These are phyloP conservation scores for Laguncularia racemosa DNA, from an alignment of 345 rosid species.

Conservation along the genomic window DNA sequence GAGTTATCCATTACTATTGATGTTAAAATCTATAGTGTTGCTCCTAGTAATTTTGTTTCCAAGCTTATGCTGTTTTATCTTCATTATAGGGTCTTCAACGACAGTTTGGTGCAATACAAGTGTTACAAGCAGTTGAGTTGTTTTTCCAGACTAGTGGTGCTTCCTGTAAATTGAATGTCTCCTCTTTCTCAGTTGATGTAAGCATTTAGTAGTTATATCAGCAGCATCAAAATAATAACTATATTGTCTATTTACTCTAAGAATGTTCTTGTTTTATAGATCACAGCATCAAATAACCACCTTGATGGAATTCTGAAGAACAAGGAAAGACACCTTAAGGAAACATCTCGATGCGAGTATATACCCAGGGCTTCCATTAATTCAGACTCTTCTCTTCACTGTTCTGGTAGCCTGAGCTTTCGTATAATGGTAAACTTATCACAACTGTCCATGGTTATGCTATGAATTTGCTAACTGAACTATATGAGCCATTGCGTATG, in stretches of 20 bases:
- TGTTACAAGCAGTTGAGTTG: slow-evolving; percentile 56
- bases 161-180: slow-evolving; percentile 50
- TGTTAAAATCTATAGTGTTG: neutral
- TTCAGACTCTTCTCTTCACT: slow-evolving; percentile 18
- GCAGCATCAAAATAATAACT: neutral
- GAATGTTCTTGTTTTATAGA: slow-evolving; percentile 23
- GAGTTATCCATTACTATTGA: neutral
- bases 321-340: slow-evolving; percentile 18
- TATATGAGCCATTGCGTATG: too few species aligned
- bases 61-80: neutral
- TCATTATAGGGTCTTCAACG: slow-evolving; percentile 55
- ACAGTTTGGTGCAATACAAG: slow-evolving; percentile 61
- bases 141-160: slow-evolving; percentile 52
- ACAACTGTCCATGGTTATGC: slow-evolving; percentile 1
- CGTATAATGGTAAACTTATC: slow-evolving; percentile 37
- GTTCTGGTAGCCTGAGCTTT: slow-evolving; percentile 34
- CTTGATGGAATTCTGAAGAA: slow-evolving; percentile 42
- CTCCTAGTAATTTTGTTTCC: neutral
- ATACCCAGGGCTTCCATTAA: slow-evolving; percentile 16
- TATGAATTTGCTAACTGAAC: too few species aligned
- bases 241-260: neutral
- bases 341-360: slow-evolving; percentile 10
- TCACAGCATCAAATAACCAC: slow-evolving; percentile 42
- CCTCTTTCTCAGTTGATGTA: slow-evolving; percentile 61
- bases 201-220: slow-evolving; percentile 18